These are phyloP conservation scores for Mortierella sp. DNA, from an alignment of 371 early-diverging fungal genomes.

Conservation along the genomic window DNA sequence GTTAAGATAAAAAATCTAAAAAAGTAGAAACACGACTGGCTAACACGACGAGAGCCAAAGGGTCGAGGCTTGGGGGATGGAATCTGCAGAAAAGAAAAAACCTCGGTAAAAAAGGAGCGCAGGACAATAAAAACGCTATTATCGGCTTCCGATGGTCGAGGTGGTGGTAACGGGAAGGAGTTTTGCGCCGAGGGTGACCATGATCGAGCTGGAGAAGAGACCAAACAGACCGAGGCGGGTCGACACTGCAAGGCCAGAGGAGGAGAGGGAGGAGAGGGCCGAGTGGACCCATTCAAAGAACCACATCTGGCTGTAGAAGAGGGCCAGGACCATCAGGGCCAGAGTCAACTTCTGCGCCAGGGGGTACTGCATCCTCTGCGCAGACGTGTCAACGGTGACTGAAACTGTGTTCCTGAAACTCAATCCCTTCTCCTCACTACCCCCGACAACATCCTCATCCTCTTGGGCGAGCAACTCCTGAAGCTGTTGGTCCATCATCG, in stretches of 20 bases:
- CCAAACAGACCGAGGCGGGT: conserved; percentile 12
- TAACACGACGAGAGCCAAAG: not conserved
- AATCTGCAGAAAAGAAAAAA: not conserved
- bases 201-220: conserved; percentile 3
- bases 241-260: not conserved
- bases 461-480: not conserved
- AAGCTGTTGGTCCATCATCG: conserved; percentile 2
- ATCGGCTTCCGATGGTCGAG: not conserved
- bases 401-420: not conserved
- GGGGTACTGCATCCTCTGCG: not conserved
- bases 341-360: conserved; percentile 1
- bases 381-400: not conserved
- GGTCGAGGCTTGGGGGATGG: not conserved
- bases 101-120: not conserved
- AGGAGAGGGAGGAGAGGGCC: not conserved
- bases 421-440: not conserved
- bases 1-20: not conserved
- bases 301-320: conserved; percentile 17
- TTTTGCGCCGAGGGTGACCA: conserved; percentile 12
- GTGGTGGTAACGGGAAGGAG: not conserved
- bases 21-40: not conserved
- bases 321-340: conserved; percentile 12
- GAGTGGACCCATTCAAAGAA: conserved; percentile 22
- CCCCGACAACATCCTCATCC: not conserved
- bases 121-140: not conserved